These are phyloP conservation scores for Botryococcus braunii DNA, from an alignment of 163 green algal genomes.

Conservation along the genomic window DNA sequence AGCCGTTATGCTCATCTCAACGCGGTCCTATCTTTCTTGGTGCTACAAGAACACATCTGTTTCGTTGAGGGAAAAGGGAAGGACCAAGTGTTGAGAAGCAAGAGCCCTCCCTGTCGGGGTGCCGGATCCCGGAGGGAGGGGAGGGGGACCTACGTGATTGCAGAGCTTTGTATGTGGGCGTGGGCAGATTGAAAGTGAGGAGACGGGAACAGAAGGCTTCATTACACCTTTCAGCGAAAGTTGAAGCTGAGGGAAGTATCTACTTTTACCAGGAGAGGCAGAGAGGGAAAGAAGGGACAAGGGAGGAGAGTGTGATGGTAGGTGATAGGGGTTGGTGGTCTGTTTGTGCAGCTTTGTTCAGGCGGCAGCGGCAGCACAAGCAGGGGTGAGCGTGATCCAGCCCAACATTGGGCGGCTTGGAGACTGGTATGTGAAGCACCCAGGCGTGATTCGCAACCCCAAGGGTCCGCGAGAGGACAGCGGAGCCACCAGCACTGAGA, in stretches of 20 bases:
- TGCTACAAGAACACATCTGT: too few relatives aligned
- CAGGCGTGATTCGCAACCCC: conserved; percentile 60
- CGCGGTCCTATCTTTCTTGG: too few relatives aligned
- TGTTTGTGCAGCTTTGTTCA: conserved; percentile 46
- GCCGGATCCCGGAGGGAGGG: too few relatives aligned
- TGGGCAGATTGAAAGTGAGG: too few relatives aligned
- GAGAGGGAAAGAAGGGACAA: neutral
- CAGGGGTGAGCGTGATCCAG: conserved; percentile 70
- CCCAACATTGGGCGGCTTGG: conserved; percentile 66
- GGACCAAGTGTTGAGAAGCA: too few relatives aligned
- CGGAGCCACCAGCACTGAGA: conserved; percentile 33
- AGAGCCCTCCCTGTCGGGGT: too few relatives aligned
- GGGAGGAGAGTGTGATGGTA: neutral
- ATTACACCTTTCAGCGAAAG: neutral
- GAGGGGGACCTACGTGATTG: too few relatives aligned
- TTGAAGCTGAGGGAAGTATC: neutral
- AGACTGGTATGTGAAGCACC: conserved; percentile 80
- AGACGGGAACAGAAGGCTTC: neutral
- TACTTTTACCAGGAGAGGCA: neutral
- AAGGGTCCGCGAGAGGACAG: conserved; percentile 62
- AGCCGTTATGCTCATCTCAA: too few relatives aligned
- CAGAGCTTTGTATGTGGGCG: too few relatives aligned
- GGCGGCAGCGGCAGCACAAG: conserved; percentile 61
- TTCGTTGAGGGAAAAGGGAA: too few relatives aligned
- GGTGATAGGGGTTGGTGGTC: neutral